These are phyloP conservation scores for Scortechinia acanthostroma DNA, from an alignment of 2,329 filamentous ascomycete genomes.

Conservation along the genomic window DNA sequence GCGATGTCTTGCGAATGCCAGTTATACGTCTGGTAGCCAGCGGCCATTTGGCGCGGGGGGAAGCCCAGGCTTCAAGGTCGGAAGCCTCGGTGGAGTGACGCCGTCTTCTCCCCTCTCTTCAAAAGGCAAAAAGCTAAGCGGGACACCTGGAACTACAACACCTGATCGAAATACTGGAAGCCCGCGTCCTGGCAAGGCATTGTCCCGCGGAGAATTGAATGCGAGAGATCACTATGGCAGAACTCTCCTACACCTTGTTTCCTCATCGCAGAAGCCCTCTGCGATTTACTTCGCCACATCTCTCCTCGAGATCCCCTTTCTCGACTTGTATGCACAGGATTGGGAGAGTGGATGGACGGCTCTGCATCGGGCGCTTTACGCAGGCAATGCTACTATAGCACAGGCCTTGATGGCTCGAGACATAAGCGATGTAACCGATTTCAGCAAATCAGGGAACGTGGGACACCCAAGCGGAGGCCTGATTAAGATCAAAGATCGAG, in stretches of 20 bases:
- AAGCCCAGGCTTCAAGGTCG: not conserved
- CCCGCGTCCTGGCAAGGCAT: not conserved
- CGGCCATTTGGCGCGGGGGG: not conserved
- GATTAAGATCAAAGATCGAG: conserved; percentile 2
- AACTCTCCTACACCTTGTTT: not conserved
- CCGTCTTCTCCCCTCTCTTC: not conserved
- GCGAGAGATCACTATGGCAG: not conserved
- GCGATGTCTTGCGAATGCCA: not conserved
- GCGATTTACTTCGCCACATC: not conserved
- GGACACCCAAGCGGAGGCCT: not conserved
- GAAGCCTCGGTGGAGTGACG: not conserved
- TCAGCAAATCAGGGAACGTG: not conserved
- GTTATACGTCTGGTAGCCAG: not conserved
- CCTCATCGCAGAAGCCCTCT: not conserved
- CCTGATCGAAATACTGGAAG: not conserved
- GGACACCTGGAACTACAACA: not conserved
- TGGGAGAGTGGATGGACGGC: conserved; percentile 1
- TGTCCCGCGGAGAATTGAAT: not conserved
- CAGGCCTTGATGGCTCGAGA: not conserved
- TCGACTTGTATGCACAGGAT: not conserved
- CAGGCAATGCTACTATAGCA: conserved; percentile 1
- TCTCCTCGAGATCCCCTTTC: not conserved
- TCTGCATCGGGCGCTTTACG: not conserved
- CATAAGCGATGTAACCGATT: not conserved
- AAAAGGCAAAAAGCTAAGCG: not conserved